Evolutionary conservation across 2,329 filamentous ascomycete genomes (phyloP).

Genomic region (Talaromyces sp.): DNA sequence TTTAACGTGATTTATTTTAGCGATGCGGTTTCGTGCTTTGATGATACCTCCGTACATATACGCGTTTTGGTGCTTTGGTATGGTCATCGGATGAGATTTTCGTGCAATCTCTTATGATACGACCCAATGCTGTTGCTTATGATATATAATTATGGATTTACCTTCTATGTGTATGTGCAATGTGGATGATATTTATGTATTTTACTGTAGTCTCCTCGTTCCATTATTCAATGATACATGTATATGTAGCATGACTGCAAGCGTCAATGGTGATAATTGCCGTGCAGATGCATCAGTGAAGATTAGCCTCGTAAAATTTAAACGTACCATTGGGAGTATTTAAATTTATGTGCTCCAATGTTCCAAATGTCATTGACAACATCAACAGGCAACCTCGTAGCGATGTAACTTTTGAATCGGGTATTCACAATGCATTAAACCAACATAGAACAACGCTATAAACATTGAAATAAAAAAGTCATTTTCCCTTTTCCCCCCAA

Average conservation of each 20-base stretch:
- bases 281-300: too few species aligned
- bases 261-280: too few species aligned
- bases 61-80: constrained; percentile 3
- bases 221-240: too few species aligned
- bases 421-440: background rate
- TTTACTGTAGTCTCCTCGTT: background rate
- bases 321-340: background rate
- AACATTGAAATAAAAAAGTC: background rate
- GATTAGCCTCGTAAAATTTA: too few species aligned
- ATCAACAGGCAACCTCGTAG: background rate
- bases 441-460: background rate
- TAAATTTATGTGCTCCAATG: background rate
- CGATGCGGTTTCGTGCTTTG: constrained; percentile 10
- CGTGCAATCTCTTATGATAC: background rate
- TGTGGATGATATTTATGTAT: background rate
- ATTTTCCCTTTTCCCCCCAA: background rate
- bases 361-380: background rate
- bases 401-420: background rate
- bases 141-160: constrained; percentile 2
- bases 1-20: constrained; percentile 6
- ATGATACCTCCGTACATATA: constrained; percentile 13
- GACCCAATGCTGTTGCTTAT: background rate
- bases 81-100: background rate
- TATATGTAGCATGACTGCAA: too few species aligned
- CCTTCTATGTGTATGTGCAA: background rate